These are phyloP conservation scores for Coniochaeta prunicola DNA, from an alignment of 2,329 filamentous ascomycete genomes.

Conservation along the genomic window DNA sequence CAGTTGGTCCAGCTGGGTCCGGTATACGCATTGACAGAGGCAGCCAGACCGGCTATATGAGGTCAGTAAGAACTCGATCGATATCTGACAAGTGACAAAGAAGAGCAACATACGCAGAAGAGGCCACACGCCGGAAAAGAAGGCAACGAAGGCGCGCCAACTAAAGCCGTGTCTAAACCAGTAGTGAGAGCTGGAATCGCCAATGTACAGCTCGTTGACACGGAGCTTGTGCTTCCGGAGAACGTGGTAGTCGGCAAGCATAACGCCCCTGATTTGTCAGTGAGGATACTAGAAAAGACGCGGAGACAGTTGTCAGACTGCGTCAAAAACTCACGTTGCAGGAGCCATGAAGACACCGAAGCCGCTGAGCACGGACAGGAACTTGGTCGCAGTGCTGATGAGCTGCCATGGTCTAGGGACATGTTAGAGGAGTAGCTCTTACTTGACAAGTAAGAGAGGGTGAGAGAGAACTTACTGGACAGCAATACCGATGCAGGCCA, in stretches of 20 bases:
- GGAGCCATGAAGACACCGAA: slow-evolving; percentile 37
- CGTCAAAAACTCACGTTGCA: slow-evolving; percentile 18
- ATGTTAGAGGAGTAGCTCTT: slow-evolving; percentile 19
- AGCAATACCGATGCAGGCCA: slow-evolving; percentile 23
- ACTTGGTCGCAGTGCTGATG: slow-evolving; percentile 27
- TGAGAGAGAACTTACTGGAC: slow-evolving; percentile 9
- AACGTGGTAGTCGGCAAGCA: slow-evolving; percentile 8
- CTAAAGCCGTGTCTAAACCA: slow-evolving; percentile 9
- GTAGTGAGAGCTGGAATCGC: slow-evolving; percentile 5
- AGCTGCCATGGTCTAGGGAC: slow-evolving; percentile 31
- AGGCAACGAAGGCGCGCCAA: slow-evolving; percentile 8
- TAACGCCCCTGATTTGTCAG: slow-evolving; percentile 13
- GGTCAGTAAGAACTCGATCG: slow-evolving; percentile 6
- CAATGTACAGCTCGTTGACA: slow-evolving; percentile 8
- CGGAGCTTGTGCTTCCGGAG: slow-evolving; percentile 7
- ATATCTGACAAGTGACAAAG: background rate
- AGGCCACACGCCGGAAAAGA: slow-evolving; percentile 13
- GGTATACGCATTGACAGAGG: slow-evolving; percentile 11
- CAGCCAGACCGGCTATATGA: slow-evolving; percentile 7
- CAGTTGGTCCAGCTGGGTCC: slow-evolving; percentile 19
- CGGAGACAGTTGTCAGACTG: background rate
- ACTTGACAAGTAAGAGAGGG: background rate
- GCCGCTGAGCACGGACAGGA: slow-evolving; percentile 19
- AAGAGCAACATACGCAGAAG: slow-evolving; percentile 19
- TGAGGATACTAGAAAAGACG: slow-evolving; percentile 28